A percentile compares a stretch with the other conserved stretches of the same genome.
phyloP scores from a whole-genome alignment of 2,329 filamentous ascomycete species.

The Phaeomoniella chlamydospora region DNA sequence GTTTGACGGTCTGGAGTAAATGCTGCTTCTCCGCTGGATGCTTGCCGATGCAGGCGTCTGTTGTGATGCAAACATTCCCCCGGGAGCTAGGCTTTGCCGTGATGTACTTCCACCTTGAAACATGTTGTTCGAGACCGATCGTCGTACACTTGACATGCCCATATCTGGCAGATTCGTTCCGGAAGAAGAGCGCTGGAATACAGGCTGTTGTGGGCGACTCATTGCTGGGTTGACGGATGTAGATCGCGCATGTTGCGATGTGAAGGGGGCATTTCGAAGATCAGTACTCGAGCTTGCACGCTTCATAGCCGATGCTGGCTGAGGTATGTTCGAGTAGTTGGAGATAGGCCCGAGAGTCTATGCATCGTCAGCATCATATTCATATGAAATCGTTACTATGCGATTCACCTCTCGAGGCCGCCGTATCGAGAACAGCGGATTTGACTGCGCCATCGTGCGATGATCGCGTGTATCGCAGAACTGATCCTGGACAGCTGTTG shows the following conservation, averaged over 20 bases:
- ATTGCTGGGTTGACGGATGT: conserved; percentile 80
- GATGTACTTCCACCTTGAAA: conserved; percentile 41
- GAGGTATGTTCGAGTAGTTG: conserved; percentile 71
- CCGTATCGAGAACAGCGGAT: not conserved
- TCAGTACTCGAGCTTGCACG: conserved; percentile 67
- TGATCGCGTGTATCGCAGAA: no score
- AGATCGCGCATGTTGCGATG: conserved; percentile 62
- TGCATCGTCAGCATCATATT: conserved; percentile 3
- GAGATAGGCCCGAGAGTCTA: conserved; percentile 79
- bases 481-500: no score
- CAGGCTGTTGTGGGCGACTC: conserved; percentile 67
- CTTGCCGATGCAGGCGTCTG: conserved; percentile 36
- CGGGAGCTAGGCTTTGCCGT: conserved; percentile 60
- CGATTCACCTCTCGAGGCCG: not conserved
- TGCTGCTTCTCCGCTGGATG: conserved; percentile 60
- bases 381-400: no score
- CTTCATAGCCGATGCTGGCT: conserved; percentile 88
- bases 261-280: conserved; percentile 47
- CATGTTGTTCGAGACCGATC: conserved; percentile 60
- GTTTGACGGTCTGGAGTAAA: conserved; percentile 60
- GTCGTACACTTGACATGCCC: conserved; percentile 69
- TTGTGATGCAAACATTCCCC: conserved; percentile 35
- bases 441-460: not conserved
- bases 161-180: conserved; percentile 66
- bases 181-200: conserved; percentile 74